Conservation (phyloP, 192 early-diverging fungal genomes). For the Gigaspora rosea region DNA sequence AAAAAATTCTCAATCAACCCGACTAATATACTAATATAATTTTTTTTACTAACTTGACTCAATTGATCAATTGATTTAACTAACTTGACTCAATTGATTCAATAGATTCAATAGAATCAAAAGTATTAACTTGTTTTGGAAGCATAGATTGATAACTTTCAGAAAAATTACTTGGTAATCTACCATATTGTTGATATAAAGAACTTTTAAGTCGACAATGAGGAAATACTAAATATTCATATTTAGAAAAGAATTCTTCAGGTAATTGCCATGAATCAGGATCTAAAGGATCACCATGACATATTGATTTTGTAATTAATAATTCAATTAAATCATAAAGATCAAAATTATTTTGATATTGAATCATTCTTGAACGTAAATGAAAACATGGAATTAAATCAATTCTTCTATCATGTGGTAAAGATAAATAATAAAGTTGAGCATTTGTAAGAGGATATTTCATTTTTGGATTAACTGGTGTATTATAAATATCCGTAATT, state of each 20-base stretch:
- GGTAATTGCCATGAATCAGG: constrained; percentile 46
- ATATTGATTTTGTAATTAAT: constrained; percentile 38
- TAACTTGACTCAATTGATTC: no score
- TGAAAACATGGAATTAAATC: constrained; percentile 46
- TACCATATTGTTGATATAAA: constrained; percentile 12
- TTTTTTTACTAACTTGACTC: no score
- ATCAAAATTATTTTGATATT: constrained; percentile 39
- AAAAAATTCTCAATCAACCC: no score
- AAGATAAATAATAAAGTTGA: constrained; percentile 4
- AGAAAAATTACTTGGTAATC: not conserved
- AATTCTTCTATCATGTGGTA: constrained; percentile 43
- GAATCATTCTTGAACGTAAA: constrained; percentile 43
- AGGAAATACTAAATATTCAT: constrained; percentile 30
- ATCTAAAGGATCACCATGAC: constrained; percentile 46
- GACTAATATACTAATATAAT: no score
- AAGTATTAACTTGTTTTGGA: no score
- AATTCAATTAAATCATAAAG: constrained; percentile 40
- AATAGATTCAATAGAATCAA: no score
- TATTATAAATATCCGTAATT: not conserved
- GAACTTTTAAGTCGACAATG: constrained; percentile 11
- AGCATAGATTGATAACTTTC: no score
- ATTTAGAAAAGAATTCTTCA: constrained; percentile 43
- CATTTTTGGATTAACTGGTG: not conserved
- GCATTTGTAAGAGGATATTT: not conserved
- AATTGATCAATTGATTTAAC: no score